Percentiles rank a stretch among this genome's conserved stretches.
phyloP scores from a whole-genome alignment of 345 rosid genomes.

The Isatis tinctoria region DNA sequence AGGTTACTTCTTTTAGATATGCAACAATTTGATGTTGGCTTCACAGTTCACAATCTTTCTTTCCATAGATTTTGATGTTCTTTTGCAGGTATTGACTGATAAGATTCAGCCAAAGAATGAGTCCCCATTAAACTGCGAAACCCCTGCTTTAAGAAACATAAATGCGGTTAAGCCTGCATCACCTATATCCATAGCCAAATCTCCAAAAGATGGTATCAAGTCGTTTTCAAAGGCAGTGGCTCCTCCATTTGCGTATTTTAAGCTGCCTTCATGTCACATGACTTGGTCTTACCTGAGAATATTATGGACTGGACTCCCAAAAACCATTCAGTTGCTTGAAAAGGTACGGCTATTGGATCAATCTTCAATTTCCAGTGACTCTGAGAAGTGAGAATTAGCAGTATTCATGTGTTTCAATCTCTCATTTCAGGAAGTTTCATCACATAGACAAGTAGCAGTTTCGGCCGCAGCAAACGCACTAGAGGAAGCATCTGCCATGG shows the following conservation, averaged over 20 bases:
- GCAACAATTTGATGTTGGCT: background rate
- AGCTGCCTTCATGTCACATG: constrained; percentile 32
- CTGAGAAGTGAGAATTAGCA: background rate
- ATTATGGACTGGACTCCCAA: constrained; percentile 36
- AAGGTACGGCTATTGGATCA: constrained; percentile 26
- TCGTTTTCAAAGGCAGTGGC: constrained; percentile 18
- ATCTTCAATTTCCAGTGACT: background rate
- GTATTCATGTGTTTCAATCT: background rate
- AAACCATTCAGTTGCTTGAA: constrained; percentile 35
- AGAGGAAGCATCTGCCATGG: constrained; percentile 44
- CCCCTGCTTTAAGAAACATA: constrained; percentile 26
- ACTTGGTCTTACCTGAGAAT: constrained; percentile 34
- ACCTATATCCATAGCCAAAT: constrained; percentile 10
- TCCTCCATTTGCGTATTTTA: constrained; percentile 27
- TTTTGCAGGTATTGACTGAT: constrained; percentile 26
- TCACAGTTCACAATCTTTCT: background rate
- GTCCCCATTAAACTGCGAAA: constrained; percentile 19
- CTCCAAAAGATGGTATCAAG: constrained; percentile 22
- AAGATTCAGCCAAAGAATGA: constrained; percentile 28
- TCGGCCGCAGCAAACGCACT: constrained; percentile 34
- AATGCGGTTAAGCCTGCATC: constrained; percentile 15
- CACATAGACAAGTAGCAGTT: constrained; percentile 33
- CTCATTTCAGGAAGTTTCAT: constrained; percentile 36
- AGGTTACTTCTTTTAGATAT: background rate
- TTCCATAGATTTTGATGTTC: background rate